Base-by-base conservation (phyloP, 192 early-diverging fungal genomes). In the Kappamyces sp. region DNA sequence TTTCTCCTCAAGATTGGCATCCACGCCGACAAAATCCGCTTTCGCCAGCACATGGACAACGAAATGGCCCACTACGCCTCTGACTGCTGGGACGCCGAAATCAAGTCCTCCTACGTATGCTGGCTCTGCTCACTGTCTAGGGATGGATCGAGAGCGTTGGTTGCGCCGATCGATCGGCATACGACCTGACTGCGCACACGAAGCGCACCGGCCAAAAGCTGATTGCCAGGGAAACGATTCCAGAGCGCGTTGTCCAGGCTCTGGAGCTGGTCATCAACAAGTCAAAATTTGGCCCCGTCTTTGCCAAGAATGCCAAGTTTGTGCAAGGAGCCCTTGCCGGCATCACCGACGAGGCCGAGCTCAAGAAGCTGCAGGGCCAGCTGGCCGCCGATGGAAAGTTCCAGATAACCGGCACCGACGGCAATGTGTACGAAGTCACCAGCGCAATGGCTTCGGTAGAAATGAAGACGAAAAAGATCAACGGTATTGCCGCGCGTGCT, bases 81-180 rank as follows among this genome's bases (percentile, higher is more conserved):
- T 71, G 94, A 74, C 48, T 76, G 74, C 62, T 99, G 94, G 94
- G 96, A 99, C 71, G 94, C 96, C 41, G 96, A 99, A 73, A 98
- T 98, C 67, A 71, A 87, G 61, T 90, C 76, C 61, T 88, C 85
- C 57, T 90, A 91, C 69, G 82, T 84, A 72, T 54, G 82, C 31
- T 45, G 15, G 5, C 12, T 29, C 14, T 5, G 4, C 15, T 37
- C n/a, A 37, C 42, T 49, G 12, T 12, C 15, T 73, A 88, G 71
- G 96, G 96, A 49, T 99, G 96, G 96, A 92, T 96, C 71, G 96
- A 99, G 73, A 95, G 93, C 64, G 96, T 99, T 54, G 96, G 96
- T 54, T 99, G 96, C 70, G 96, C 96, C 46, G 96, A 99, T 65
- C 90, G 96, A 43, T 95, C 93, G 4, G 96, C 96, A 31, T 99